A percentile compares a stretch with the other conserved stretches of the same genome.
These are phyloP conservation scores for Acacia melanoxylon DNA, from an alignment of 306 rosid species.

Conservation along the genomic window DNA sequence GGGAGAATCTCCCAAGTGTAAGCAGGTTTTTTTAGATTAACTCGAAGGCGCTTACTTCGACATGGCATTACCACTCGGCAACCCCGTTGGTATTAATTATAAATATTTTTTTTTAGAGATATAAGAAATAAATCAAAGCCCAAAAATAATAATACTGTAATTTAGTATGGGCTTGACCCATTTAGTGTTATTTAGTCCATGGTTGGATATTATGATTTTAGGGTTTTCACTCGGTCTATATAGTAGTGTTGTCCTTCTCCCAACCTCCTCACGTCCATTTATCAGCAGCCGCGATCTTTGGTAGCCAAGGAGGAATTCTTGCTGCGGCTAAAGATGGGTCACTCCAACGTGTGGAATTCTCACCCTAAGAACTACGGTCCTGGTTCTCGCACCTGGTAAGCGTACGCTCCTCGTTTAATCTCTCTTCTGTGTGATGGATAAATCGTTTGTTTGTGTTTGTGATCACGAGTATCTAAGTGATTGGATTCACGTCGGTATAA, in stretches of 20 bases:
- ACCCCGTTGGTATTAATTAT: too few relatives aligned
- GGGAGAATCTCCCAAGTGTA: too few relatives aligned
- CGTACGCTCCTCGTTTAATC: neutral
- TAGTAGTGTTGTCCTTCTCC: neutral
- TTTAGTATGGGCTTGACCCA: too few relatives aligned
- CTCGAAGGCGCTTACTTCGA: too few relatives aligned
- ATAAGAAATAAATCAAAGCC: too few relatives aligned
- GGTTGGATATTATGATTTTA: neutral
- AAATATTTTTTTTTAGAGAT: too few relatives aligned
- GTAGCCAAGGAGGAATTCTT: too few relatives aligned
- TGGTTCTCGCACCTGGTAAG: slow-evolving; percentile 91
- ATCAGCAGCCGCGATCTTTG: slow-evolving; percentile 7
- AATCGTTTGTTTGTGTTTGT: neutral
- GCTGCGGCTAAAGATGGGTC: slow-evolving; percentile 54
- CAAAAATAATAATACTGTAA: too few relatives aligned
- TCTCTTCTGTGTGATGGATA: neutral
- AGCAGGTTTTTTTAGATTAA: too few relatives aligned
- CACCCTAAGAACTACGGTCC: slow-evolving; percentile 95
- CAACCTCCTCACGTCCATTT: neutral
- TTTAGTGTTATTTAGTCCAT: too few relatives aligned
- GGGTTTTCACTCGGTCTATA: slow-evolving; percentile 42
- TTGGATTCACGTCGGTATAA: neutral
- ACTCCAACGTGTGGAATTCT: slow-evolving; percentile 91
- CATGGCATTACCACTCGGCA: too few relatives aligned
- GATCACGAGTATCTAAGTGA: neutral